Conservation (phyloP, 1,284 basidiomycete genomes). For the Fistulinella cinereoalba region DNA sequence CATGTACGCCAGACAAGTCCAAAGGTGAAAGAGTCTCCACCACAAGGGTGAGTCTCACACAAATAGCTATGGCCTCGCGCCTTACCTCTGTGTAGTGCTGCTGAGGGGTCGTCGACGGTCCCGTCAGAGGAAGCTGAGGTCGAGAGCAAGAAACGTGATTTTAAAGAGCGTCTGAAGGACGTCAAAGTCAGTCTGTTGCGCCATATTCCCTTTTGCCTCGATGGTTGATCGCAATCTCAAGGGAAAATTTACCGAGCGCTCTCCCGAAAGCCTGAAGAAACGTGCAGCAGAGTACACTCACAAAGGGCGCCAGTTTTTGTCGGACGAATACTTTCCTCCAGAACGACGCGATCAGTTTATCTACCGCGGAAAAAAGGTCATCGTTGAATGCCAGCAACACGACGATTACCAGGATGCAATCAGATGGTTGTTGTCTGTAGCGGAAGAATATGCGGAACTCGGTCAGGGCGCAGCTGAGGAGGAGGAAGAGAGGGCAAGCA, state of each 20-base stretch:
- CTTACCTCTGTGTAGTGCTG: conserved; percentile 6
- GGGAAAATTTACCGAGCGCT: conserved; percentile 29
- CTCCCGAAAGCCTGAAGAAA: conserved; percentile 43
- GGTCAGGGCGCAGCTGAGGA: conserved; percentile 49
- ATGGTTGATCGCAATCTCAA: conserved; percentile 5
- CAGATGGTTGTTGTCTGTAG: conserved; percentile 67
- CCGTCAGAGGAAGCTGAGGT: conserved; percentile 32
- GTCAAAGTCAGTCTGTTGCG: conserved; percentile 28
- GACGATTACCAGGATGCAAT: conserved; percentile 86
- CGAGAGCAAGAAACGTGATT: conserved; percentile 50
- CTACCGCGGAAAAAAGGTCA: conserved; percentile 57
- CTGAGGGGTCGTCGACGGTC: neutral
- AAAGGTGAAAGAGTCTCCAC: conserved; percentile 18
- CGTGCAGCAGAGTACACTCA: conserved; percentile 37
- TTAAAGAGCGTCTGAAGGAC: conserved; percentile 48
- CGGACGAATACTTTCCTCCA: conserved; percentile 61
- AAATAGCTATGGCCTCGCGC: too few species aligned
- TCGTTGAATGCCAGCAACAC: conserved; percentile 92
- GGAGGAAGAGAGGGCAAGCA: conserved; percentile 37
- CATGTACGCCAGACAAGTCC: neutral
- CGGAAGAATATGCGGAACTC: conserved; percentile 76
- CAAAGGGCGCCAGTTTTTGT: conserved; percentile 45
- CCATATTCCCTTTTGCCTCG: neutral
- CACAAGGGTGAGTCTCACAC: conserved; percentile 20
- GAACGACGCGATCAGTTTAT: conserved; percentile 61